phyloP scores from a whole-genome alignment of 192 early-diverging fungal species.

The Allomyces macrogynus region DNA sequence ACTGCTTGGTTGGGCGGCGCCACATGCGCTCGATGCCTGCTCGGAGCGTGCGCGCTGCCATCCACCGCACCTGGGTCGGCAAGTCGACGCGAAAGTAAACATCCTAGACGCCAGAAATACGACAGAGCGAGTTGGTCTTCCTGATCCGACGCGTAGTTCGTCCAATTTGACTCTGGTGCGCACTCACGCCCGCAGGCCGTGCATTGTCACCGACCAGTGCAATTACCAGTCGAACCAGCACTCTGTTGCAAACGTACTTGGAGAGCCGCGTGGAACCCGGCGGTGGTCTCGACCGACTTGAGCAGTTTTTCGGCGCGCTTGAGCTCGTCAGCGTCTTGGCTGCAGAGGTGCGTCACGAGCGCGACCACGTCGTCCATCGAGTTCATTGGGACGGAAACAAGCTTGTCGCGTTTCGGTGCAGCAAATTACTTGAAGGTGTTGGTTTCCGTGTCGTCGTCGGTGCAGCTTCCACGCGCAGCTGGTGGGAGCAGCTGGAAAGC shows the following conservation, averaged over 20 bases:
- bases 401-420: too few species aligned
- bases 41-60: background rate
- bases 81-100: background rate
- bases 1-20: background rate
- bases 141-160: too few species aligned
- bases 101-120: too few species aligned
- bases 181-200: too few species aligned
- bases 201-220: background rate
- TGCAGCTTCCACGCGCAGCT: too few species aligned
- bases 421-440: too few species aligned
- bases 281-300: background rate
- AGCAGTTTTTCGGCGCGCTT: background rate
- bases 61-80: background rate
- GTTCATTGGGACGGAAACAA: too few species aligned
- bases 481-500: too few species aligned
- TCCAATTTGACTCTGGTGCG: too few species aligned
- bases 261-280: background rate
- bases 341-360: background rate
- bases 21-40: background rate
- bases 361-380: background rate
- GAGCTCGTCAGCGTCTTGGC: background rate
- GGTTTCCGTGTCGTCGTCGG: too few species aligned
- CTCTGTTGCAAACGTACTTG: background rate
- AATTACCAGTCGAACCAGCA: background rate
- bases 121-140: too few species aligned